Base-by-base conservation (phyloP, 345 rosid species). In the Cardamine occulta region DNA sequence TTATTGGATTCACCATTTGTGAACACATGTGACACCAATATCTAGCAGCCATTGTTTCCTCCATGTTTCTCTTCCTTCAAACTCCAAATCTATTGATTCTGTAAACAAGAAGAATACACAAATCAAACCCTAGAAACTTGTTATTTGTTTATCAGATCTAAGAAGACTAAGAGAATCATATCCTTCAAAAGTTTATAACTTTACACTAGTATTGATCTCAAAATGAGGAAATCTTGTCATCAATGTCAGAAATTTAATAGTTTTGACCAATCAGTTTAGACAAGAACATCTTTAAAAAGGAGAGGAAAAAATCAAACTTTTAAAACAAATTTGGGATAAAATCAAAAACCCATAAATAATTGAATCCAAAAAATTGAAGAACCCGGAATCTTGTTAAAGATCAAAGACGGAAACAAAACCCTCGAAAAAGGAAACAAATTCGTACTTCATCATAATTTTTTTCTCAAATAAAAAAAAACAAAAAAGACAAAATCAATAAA, bases 1-100 rank as follows among this genome's bases (percentile, higher is more conserved):
- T 69, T 44, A 79, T 29, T 9, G 95, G 97, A 76, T 86, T 57
- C 82, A 94, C 97, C 72, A 76, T 83, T 71, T 72, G 93, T 37
- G 82, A 77, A 82, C 98, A 94, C 88, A 54, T 68, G 74, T 94
- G 73, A 77, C 95, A 90, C 88, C 98, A 93, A 34, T 78, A 87
- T 14, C 73, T 81, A 53, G 80, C 69, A 12, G 75, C 74, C 81
- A 62, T 80, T 65, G 84, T 62, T 62, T 86, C 94, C 77, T 80
- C 92, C 94, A 89, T 87, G 73, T 72, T 60, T 63, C 58, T 63
- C 58, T 63, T 72, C 23, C 68, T 74, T 26, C 67, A 26, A 26
- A 8, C 54, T 21, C 15, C 5, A 68, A 48, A 54, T 62, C 74
- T 45, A 7, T 62, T 8, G 17, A 74, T 57, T 66, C 81, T 66